Conservation (phyloP, 257 asterid species). For the Fraxinus anomala region DNA sequence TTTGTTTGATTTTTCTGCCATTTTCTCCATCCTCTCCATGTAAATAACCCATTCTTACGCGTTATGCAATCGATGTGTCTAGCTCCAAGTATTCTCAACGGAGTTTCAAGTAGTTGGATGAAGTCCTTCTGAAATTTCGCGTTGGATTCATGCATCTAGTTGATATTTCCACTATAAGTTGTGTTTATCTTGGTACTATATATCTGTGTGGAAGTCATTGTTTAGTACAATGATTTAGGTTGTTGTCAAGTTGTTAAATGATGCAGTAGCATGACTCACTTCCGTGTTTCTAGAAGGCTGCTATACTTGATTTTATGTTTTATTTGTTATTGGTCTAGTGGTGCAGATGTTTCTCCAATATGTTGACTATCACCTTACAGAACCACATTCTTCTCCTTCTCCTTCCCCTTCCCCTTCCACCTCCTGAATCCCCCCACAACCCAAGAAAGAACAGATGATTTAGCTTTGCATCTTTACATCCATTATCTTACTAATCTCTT, state of each 20-base stretch:
- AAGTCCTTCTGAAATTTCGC: not conserved
- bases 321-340: not conserved
- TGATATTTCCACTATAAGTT: not conserved
- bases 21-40: not conserved
- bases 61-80: not conserved
- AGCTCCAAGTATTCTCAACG: conserved; percentile 1
- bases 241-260: not conserved
- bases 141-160: conserved; percentile 1
- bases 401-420: not conserved
- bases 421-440: not conserved
- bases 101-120: not conserved
- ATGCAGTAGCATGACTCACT: not conserved
- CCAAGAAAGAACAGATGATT: not conserved
- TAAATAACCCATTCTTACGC: not conserved
- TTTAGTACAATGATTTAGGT: not conserved
- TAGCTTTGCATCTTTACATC: conserved; percentile 4
- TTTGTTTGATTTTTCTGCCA: not conserved
- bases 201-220: not conserved
- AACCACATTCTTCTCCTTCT: not conserved
- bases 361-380: not conserved
- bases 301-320: not conserved
- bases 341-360: not conserved
- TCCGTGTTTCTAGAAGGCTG: conserved; percentile 5
- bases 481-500: conserved; percentile 19
- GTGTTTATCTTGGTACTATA: not conserved